These are phyloP conservation scores for Aegilops speltoides DNA, from an alignment of 176 grass and related monocot species.

Conservation along the genomic window DNA sequence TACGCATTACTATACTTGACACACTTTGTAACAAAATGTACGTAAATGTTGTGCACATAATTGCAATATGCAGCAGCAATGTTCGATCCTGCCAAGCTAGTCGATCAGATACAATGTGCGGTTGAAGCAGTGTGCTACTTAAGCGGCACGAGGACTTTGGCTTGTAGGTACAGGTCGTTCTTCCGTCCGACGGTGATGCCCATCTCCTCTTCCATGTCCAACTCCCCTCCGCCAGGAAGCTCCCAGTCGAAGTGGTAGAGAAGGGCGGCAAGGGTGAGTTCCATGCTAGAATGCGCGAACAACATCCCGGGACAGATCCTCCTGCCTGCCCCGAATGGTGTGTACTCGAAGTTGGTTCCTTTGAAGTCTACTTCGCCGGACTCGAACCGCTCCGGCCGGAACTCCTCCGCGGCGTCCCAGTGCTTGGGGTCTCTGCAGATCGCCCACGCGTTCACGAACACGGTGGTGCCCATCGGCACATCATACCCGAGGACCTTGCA, in stretches of 20 bases:
- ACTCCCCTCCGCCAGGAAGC: neutral
- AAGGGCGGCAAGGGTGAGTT: too few species aligned
- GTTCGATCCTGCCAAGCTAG: too few species aligned
- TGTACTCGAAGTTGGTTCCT: too few species aligned
- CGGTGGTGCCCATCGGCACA: conserved; percentile 7
- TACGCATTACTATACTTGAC: too few species aligned
- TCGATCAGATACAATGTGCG: neutral
- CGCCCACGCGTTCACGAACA: neutral
- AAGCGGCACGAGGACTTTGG: neutral
- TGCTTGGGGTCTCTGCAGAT: neutral
- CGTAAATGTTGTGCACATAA: too few species aligned
- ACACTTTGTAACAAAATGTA: too few species aligned
- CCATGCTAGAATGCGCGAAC: too few species aligned
- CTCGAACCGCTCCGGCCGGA: neutral
- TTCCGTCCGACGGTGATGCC: neutral
- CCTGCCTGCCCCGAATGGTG: too few species aligned
- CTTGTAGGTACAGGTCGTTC: neutral
- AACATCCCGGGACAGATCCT: too few species aligned
- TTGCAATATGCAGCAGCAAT: too few species aligned
- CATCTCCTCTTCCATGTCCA: neutral
- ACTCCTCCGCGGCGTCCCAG: neutral
- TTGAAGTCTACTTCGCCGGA: too few species aligned
- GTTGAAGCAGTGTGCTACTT: neutral
- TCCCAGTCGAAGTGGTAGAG: too few species aligned
- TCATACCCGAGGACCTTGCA: conserved; percentile 22